Evolutionary conservation across 2,329 filamentous ascomycete genomes (phyloP).

Genomic region (Sclerotinia glacialis): DNA sequence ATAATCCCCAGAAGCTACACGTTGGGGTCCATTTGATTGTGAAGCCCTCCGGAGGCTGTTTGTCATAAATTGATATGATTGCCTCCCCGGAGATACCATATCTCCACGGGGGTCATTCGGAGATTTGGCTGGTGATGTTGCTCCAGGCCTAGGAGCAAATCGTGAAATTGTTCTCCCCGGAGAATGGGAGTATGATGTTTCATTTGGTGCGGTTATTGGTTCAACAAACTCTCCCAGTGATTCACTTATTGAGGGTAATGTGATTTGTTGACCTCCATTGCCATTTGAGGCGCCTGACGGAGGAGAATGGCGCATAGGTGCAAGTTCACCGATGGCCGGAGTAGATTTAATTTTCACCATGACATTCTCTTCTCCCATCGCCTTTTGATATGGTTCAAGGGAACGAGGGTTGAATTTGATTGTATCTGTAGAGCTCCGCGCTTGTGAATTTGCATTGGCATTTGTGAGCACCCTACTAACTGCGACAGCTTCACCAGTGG

Average conservation of each 20-base stretch:
- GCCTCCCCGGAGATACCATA: slow-evolving; percentile 41
- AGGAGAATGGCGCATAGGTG: slow-evolving; percentile 36
- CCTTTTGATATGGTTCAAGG: neutral
- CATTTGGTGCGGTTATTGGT: slow-evolving; percentile 23
- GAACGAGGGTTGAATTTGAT: neutral
- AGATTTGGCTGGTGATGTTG: slow-evolving; percentile 37
- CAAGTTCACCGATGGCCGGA: slow-evolving; percentile 31
- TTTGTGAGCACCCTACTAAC: neutral
- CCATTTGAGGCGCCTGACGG: slow-evolving; percentile 34
- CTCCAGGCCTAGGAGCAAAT: slow-evolving; percentile 31
- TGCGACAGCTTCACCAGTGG: neutral
- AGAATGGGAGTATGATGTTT: slow-evolving; percentile 34
- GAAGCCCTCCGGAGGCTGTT: slow-evolving; percentile 33
- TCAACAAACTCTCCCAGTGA: slow-evolving; percentile 36
- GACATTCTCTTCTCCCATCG: neutral
- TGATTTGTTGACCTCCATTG: slow-evolving; percentile 31
- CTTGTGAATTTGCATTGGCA: neutral
- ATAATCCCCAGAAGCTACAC: slow-evolving; percentile 33
- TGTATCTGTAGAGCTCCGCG: neutral
- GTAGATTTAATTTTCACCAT: slow-evolving; percentile 20
- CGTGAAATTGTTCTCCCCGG: slow-evolving; percentile 31
- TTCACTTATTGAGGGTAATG: slow-evolving; percentile 37
- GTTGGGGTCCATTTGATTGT: slow-evolving; percentile 31
- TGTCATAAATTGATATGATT: slow-evolving; percentile 25
- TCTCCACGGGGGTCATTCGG: slow-evolving; percentile 44